Percentiles rank a stretch among this genome's conserved stretches.
phyloP scores from a whole-genome alignment of 2,329 filamentous ascomycete species.

The Aspergillus chevalieri region DNA sequence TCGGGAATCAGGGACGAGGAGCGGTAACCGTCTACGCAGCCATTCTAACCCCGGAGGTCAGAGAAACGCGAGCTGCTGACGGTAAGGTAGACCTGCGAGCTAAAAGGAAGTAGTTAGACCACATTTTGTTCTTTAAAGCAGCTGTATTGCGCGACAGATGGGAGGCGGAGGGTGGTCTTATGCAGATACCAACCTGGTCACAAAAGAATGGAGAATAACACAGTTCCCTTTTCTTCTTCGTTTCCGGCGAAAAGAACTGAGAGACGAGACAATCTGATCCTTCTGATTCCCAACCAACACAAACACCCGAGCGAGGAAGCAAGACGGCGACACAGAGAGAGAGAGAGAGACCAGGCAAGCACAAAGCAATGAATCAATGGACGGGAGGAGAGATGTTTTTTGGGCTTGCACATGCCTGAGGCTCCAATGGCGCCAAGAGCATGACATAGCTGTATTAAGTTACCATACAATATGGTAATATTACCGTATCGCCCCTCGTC shows the following conservation, averaged over 20 bases:
- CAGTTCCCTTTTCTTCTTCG: background rate
- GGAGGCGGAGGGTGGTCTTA: background rate
- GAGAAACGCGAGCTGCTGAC: conserved; percentile 7
- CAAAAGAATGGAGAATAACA: background rate
- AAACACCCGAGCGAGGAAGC: background rate
- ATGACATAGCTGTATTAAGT: conserved; percentile 11
- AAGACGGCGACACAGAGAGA: conserved; percentile 4
- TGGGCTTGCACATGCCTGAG: conserved; percentile 22
- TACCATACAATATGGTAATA: background rate
- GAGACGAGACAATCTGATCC: background rate
- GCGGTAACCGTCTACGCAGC: conserved; percentile 26
- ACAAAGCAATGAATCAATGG: conserved; percentile 1
- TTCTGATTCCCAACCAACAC: background rate
- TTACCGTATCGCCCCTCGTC: conserved; percentile 9
- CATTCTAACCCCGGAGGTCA: conserved; percentile 26
- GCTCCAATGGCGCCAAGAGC: conserved; percentile 15
- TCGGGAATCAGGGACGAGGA: conserved; percentile 12
- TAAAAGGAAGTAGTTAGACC: conserved; percentile 2
- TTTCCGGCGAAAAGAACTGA: background rate
- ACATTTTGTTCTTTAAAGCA: background rate
- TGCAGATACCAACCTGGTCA: background rate
- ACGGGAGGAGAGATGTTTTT: conserved; percentile 25
- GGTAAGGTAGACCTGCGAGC: background rate
- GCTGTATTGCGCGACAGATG: background rate
- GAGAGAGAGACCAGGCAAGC: conserved; percentile 3